Evolutionary conservation across 169 alveolate genomes (phyloP).

Genomic region (Plasmodium inui): DNA sequence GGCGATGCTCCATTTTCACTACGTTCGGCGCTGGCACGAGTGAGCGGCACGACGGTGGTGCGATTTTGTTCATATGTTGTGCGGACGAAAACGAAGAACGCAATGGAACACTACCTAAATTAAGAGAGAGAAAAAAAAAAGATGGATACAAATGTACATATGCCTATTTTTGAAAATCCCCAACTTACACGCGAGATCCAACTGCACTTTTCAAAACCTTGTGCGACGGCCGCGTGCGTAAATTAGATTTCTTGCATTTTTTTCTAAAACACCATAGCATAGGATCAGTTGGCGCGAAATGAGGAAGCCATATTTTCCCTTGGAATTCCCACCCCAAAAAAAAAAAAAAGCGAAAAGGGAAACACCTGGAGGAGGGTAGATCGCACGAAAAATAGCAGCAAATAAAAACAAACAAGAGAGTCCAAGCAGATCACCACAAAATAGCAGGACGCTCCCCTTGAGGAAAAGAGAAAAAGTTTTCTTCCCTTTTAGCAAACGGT

Average conservation of each 20-base stretch:
- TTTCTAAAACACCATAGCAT: background rate
- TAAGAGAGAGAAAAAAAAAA: background rate
- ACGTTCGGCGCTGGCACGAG: background rate
- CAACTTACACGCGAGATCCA: background rate
- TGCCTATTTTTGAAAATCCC: background rate
- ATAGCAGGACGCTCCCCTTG: background rate
- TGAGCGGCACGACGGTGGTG: background rate
- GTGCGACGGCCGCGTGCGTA: background rate
- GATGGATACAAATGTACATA: background rate
- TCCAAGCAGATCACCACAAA: background rate
- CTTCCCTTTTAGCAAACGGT: background rate
- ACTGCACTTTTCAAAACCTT: background rate
- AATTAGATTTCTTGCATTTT: background rate
- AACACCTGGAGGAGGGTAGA: background rate
- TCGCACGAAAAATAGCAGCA: background rate
- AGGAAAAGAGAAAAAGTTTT: background rate
- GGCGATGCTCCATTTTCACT: background rate
- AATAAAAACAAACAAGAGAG: background rate
- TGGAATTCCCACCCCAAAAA: background rate
- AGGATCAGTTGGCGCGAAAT: background rate
- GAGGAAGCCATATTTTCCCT: background rate
- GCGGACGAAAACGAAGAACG: background rate
- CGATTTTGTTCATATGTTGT: background rate
- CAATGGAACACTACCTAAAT: background rate
- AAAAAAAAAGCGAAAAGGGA: background rate